phyloP scores from a whole-genome alignment of 495 filamentous ascomycete genomes.

The Penicillium robsamsonii region DNA sequence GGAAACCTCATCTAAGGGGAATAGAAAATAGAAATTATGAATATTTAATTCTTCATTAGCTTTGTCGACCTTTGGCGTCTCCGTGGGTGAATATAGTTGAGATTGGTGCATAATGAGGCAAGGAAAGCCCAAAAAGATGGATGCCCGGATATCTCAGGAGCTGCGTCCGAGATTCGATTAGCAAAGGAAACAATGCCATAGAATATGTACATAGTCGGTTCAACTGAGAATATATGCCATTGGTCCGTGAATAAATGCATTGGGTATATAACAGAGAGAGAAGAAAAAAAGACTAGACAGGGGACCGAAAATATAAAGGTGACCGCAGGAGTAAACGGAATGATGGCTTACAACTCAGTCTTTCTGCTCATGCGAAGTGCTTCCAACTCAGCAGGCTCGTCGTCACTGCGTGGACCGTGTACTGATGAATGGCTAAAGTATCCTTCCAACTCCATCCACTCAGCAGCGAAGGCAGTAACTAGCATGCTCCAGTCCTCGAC shows the following conservation, averaged over 20 bases:
- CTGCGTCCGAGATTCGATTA: constrained; percentile 13
- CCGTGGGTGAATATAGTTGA: neutral
- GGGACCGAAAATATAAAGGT: neutral
- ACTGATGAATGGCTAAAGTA: constrained; percentile 24
- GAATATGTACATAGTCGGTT: neutral
- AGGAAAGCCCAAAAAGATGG: neutral
- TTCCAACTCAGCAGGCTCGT: constrained; percentile 16
- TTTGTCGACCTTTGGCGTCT: neutral
- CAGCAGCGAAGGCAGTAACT: constrained; percentile 77
- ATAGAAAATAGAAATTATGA: neutral
- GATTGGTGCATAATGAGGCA: neutral
- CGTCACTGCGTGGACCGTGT: constrained; percentile 6
- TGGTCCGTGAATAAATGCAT: constrained; percentile 1
- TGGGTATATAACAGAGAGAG: constrained; percentile 17
- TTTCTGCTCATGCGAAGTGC: constrained; percentile 29
- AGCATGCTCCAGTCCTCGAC: constrained; percentile 86
- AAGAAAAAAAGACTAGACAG: constrained; percentile 6
- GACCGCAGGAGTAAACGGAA: constrained; percentile 12
- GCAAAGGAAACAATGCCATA: constrained; percentile 5
- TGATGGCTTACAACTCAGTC: constrained; percentile 48
- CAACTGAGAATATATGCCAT: neutral
- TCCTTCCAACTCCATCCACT: constrained; percentile 91
- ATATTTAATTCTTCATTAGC: neutral
- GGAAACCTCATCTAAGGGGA: constrained; percentile 34
- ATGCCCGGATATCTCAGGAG: constrained; percentile 3